Base-by-base conservation (phyloP, 2,329 filamentous ascomycete species). In the Fusarium torulosum region DNA sequence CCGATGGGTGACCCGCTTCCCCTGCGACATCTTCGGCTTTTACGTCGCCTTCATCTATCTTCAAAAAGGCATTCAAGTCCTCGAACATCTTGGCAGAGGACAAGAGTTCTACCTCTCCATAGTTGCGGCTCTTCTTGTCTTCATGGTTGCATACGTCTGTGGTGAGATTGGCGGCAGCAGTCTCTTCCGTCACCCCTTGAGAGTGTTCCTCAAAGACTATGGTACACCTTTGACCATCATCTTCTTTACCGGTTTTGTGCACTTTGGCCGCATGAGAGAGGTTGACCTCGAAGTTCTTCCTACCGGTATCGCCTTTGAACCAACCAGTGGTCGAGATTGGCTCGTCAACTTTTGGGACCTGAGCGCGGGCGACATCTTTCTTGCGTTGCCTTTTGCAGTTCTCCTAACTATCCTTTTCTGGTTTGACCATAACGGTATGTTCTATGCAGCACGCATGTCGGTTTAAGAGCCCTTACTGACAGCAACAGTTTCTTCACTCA, bases 41-140 rank as follows among this genome's bases (percentile, higher is more conserved):
- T 97, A 97, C 76, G 93, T 97, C 46, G 93, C 93, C 57, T 94
- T 92, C 75, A 95, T 97, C 78, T 97, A 97, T 76, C 84, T 97
- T 20, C 93, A 97, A 75, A 97, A 97, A 79, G 93, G 93, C 17
- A 90, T 97, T 64, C 92, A 97, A 78, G 92, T 96, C 15, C 85
- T 97, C 20, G 90, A 89, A 42, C 86, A 90, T 14, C 91, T 96
- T 73, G 94, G 91, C 78, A 75, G 83, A 77, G 78, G 82, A 69
- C 84, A 83, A 47, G 86, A 91, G 75, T 82, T 96, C 81, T 97
- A 96, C 75, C 86, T 97, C 25, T 94, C 91, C 45, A 87, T 96
- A 72, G 86, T 90, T 71, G 87, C 94, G 2, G 86, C 92, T 9
- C 82, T 96, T 37, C 85, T 96, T 19, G 92, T 97, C 63, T 89